phyloP scores from a whole-genome alignment of 2,329 filamentous ascomycete species.

The Fusarium anguioides region DNA sequence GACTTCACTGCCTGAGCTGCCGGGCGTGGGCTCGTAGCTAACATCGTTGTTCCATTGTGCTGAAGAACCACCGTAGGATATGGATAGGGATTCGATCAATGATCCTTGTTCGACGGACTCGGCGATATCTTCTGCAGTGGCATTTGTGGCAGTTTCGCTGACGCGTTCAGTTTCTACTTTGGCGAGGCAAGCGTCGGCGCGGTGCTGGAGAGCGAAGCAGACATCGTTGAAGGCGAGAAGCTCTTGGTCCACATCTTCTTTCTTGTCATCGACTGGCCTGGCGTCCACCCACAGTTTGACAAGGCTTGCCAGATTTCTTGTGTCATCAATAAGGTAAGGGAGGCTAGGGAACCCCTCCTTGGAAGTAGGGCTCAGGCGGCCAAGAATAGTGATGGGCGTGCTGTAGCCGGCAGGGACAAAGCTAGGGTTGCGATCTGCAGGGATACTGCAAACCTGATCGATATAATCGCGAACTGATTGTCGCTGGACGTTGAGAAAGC shows the following conservation, averaged over 20 bases:
- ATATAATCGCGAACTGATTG: constrained; percentile 87
- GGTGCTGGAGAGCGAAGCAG: constrained; percentile 62
- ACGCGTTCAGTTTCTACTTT: constrained; percentile 60
- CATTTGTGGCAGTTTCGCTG: constrained; percentile 48
- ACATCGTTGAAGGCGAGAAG: constrained; percentile 63
- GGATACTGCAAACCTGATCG: constrained; percentile 85
- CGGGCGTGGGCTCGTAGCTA: constrained; percentile 54
- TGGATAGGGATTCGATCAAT: constrained; percentile 50
- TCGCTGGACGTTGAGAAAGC: constrained; percentile 80
- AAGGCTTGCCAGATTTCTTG: constrained; percentile 84
- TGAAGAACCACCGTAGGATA: constrained; percentile 46
- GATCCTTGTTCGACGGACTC: constrained; percentile 61
- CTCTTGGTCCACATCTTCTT: constrained; percentile 57
- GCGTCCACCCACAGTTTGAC: constrained; percentile 82
- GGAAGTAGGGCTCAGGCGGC: constrained; percentile 80
- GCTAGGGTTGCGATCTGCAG: constrained; percentile 73
- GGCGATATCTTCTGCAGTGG: constrained; percentile 53
- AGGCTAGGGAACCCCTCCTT: constrained; percentile 93
- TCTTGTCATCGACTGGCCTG: constrained; percentile 54
- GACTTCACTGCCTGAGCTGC: constrained; percentile 64
- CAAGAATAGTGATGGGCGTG: constrained; percentile 89
- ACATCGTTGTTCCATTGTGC: constrained; percentile 46
- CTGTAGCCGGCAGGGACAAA: constrained; percentile 86
- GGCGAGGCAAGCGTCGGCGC: constrained; percentile 63
- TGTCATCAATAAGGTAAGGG: constrained; percentile 91